These are phyloP conservation scores for Asparagopsis taxiformis DNA, from an alignment of 31 red algal genomes.

Conservation along the genomic window DNA sequence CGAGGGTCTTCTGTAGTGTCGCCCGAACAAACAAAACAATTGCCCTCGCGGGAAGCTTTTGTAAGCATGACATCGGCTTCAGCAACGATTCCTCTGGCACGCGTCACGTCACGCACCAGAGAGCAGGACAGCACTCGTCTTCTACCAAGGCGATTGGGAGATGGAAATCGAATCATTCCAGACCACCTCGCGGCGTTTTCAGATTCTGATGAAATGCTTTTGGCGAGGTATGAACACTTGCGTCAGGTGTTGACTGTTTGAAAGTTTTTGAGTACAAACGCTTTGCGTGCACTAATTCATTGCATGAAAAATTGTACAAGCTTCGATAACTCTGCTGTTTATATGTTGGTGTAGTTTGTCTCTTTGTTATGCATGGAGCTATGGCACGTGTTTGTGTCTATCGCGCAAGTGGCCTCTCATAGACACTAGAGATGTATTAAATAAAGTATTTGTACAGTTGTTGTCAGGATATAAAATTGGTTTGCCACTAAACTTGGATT, in stretches of 20 bases:
- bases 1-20: not conserved
- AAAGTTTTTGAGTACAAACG: not conserved
- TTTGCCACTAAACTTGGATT: too few relatives aligned
- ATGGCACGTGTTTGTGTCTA: too few relatives aligned
- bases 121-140: not conserved
- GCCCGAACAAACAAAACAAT: not conserved
- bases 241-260: conserved; percentile 3
- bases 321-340: too few relatives aligned
- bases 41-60: not conserved
- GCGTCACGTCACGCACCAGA: not conserved
- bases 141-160: not conserved
- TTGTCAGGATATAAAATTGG: too few relatives aligned
- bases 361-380: too few relatives aligned
- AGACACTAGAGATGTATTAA: too few relatives aligned
- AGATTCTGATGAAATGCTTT: conserved; percentile 8
- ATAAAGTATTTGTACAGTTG: too few relatives aligned
- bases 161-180: not conserved
- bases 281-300: not conserved
- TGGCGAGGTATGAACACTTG: conserved; percentile 9
- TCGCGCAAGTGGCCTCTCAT: too few relatives aligned
- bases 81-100: not conserved
- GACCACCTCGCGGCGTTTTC: not conserved
- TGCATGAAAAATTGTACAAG: too few relatives aligned
- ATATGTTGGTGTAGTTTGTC: too few relatives aligned
- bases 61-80: not conserved